phyloP scores from a whole-genome alignment of 345 rosid genomes.

The Populus pruinosa region DNA sequence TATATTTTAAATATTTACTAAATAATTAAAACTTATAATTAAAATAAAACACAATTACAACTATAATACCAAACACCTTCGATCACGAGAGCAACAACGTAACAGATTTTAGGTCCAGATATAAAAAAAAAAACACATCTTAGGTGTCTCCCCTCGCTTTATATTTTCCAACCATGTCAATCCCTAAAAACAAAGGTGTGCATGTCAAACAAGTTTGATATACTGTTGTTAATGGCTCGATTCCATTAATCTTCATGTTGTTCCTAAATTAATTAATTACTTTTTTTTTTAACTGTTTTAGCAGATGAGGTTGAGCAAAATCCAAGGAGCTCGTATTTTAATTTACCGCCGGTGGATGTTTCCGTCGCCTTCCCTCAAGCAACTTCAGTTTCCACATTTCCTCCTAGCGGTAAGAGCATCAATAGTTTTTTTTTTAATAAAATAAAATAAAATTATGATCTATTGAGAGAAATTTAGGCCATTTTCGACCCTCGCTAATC shows the following conservation, averaged over 20 bases:
- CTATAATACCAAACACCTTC: no score
- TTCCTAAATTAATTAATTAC: not conserved
- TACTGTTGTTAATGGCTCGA: no score
- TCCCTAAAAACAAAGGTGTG: not conserved
- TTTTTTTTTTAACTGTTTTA: not conserved
- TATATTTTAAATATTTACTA: no score
- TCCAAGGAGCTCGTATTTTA: constrained; percentile 52
- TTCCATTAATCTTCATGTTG: not conserved
- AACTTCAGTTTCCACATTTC: constrained; percentile 82
- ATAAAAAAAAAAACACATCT: no score
- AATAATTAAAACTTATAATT: no score
- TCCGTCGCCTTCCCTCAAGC: constrained; percentile 95
- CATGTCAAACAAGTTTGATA: not conserved
- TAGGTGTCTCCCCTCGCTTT: no score
- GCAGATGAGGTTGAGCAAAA: constrained; percentile 35
- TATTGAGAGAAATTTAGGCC: not conserved
- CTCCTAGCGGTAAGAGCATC: constrained; percentile 59
- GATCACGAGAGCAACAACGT: no score
- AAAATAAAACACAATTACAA: no score
- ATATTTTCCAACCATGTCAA: not conserved
- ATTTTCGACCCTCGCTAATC: not conserved
- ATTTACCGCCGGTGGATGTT: constrained; percentile 62
- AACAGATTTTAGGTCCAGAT: no score
- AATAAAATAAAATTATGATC: no score
- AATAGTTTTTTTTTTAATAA: not conserved